phyloP scores from a whole-genome alignment of 805 yeast genomes.

The Myxozyma lipomycoides region DNA sequence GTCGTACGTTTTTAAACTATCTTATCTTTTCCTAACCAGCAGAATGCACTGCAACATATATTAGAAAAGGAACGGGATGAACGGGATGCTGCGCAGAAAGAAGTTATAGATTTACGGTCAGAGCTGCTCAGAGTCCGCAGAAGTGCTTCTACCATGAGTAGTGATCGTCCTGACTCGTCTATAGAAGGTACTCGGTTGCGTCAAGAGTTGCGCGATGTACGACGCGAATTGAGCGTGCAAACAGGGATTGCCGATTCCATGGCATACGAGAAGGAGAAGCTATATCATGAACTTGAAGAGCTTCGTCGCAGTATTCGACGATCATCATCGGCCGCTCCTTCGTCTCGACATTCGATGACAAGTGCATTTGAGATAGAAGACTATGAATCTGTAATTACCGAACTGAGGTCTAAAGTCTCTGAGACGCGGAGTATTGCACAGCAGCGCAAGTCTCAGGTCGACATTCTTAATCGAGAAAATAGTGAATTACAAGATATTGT shows the following conservation, averaged over 20 bases:
- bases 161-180: conserved; percentile 17
- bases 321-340: conserved; percentile 7
- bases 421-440: conserved; percentile 23
- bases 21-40: neutral
- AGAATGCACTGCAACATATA: conserved; percentile 11
- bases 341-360: conserved; percentile 8
- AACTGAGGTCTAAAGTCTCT: conserved; percentile 16
- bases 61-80: conserved; percentile 22
- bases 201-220: conserved; percentile 21
- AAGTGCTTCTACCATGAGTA: conserved; percentile 7
- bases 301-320: conserved; percentile 9
- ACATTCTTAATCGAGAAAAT: conserved; percentile 22
- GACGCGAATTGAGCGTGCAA: conserved; percentile 22
- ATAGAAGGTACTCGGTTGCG: conserved; percentile 12
- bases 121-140: conserved; percentile 19
- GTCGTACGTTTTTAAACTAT: too few relatives aligned
- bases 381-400: conserved; percentile 12
- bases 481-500: conserved; percentile 21
- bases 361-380: conserved; percentile 8
- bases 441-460: conserved; percentile 26
- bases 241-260: conserved; percentile 10
- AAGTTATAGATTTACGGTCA: conserved; percentile 10
- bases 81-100: conserved; percentile 17
- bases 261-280: conserved; percentile 17
- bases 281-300: conserved; percentile 22